Conservation (phyloP, 1,139 yeast species). For the Blastobotrys buckinghamii region DNA sequence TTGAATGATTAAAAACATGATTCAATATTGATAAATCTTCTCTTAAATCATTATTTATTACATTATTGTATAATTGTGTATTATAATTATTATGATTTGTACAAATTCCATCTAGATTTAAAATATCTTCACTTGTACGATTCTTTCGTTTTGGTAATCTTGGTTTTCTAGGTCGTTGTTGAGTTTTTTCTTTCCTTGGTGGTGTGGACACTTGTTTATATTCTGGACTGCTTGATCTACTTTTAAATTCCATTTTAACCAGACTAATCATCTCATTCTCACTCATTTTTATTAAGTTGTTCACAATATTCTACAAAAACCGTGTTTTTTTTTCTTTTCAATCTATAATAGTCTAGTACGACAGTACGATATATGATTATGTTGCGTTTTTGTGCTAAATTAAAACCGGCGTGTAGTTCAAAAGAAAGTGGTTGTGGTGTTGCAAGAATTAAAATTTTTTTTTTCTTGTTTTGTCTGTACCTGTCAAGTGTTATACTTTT, state of each 20-base stretch:
- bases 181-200: not conserved
- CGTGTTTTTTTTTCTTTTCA: no score
- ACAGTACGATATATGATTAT: no score
- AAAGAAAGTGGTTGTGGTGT: no score
- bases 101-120: slow-evolving; percentile 15
- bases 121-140: slow-evolving; percentile 14
- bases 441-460: no score
- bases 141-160: slow-evolving; percentile 23
- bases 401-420: no score
- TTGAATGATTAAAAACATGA: slow-evolving; percentile 32
- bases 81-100: not conserved
- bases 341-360: no score
- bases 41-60: slow-evolving; percentile 12
- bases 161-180: slow-evolving; percentile 17
- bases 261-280: not conserved
- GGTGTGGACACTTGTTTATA: not conserved
- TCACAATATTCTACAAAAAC: no score
- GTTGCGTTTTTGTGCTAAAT: no score
- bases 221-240: slow-evolving; percentile 2
- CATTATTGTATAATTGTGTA: not conserved
- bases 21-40: slow-evolving; percentile 26
- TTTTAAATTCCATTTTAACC: no score
- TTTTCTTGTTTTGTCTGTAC: no score
- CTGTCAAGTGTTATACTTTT: no score
- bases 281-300: not conserved